Evolutionary conservation across 768 basidiomycete genomes (phyloP), one percentile per base, ranked within the genome.

Genomic region (Trametes gibbosa): DNA sequence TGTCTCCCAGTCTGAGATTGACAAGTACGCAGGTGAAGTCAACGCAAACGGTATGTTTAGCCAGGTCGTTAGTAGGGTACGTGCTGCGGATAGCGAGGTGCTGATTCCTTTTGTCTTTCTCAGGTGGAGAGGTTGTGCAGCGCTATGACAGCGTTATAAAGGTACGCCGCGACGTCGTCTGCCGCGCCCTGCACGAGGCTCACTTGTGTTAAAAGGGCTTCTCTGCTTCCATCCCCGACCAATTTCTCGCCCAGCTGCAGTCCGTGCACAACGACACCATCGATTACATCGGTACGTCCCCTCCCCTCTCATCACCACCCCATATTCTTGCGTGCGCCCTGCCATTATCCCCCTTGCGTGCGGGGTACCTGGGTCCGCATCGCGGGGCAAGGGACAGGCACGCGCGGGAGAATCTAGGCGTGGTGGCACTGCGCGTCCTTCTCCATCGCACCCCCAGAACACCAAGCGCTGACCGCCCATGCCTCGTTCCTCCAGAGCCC

Each of bases 241-340:
- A 52, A 3, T 74, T 67, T 62, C 65, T 82, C 14, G 12, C 46
- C 27, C 58, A 66, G 29, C 70, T 81, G 43, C 69, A 78, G 55
- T 68, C 58, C 24, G 64, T 74, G 35, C 64, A 70, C 29, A 69
- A 41, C 23, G 72, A 67, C 49, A 50, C 72, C 52, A 76, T 82
- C 58, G 73, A 76, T 56, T 82, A 78, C 69, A 80, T 82, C 58
- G 81, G 82, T 82, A 43, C 10, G 75, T 66, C 24, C 24, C 21
- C 17, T 19, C 14, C 42, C 35, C 41, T 8, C 8, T 25, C 24
- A 23, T 25, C 27, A 24, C 41, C 17, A 17, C 17, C 23, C 39
- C 40, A 45, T 45, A 21, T 17, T 62, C 43, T 23, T 17, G 41
- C 17, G 3, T 19, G 17, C 32, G n/a, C 37, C 21, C 32, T 16